Evolutionary conservation across 176 grass and related monocot genomes (phyloP), one percentile per base, ranked within the genome.

Genomic region (Oropetium thomaeum): DNA sequence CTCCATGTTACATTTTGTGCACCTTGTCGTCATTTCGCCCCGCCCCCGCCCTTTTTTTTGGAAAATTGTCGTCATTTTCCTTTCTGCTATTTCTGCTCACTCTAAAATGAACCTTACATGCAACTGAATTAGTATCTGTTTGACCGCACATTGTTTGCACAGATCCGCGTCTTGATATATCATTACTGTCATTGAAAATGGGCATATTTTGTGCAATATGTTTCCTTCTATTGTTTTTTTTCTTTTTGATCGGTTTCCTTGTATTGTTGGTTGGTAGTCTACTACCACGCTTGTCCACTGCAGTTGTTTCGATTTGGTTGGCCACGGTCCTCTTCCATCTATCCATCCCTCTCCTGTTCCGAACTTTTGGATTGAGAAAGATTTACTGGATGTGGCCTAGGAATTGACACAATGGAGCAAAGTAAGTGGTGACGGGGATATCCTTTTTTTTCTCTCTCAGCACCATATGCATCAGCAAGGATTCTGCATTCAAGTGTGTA

Each of bases 231-330:
- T 43, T 49, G 41, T 82, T 79, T n/a, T n/a, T n/a, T n/a, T n/a
- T n/a, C n/a, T n/a, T n/a, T n/a, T n/a, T n/a, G n/a, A n/a, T n/a
- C n/a, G n/a, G 32, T 19, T 48, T 65, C 10, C 15, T 42, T 16
- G 19, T 9, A 35, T 43, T 49, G 41, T 82, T 79, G 51, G 43
- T 58, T 23, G 40, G 25, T 43, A 67, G 58, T 73, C 67, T 52
- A 63, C 35, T 31, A 25, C 73, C 52, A 8, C 40, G 13, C 55
- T n/a, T 11, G 33, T 82, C 79, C 33, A 58, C 78, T 20, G 19
- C 39, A 61, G 49, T 77, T 71, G 85, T 77, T 71, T 39, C 66
- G 73, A 78, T 78, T 87, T 73, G 59, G 79, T 82, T 78, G 67
- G 31, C 73, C 23, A 67, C 28, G 73, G 60, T 66, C 44, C 43